A percentile compares a stretch with the other conserved stretches of the same genome.
These are phyloP conservation scores for Debaryomycetaceae sp. DNA, from an alignment of 1,139 yeast species.

Conservation along the genomic window DNA sequence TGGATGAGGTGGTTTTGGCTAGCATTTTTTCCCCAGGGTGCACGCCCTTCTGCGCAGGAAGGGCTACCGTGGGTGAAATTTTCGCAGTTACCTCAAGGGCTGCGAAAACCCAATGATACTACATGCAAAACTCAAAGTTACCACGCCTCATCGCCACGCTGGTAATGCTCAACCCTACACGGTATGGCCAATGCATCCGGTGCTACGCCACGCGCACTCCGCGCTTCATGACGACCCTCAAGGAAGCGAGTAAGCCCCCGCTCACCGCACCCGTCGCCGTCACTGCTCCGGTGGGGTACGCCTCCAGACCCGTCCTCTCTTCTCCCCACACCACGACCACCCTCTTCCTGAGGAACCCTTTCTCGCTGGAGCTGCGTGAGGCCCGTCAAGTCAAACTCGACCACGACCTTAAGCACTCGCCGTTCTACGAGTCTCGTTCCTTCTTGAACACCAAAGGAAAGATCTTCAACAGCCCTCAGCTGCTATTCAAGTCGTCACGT, in stretches of 20 bases:
- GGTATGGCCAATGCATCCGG: no score
- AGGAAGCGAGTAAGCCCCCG: constrained; percentile 10
- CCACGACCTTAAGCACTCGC: constrained; percentile 75
- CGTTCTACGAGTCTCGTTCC: constrained; percentile 72
- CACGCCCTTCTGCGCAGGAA: no score
- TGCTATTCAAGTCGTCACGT: constrained; percentile 65
- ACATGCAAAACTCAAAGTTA: no score
- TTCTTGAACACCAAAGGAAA: constrained; percentile 77
- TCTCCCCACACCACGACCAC: constrained; percentile 14
- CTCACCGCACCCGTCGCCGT: constrained; percentile 11
- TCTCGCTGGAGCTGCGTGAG: constrained; percentile 35
- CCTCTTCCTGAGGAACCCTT: constrained; percentile 18
- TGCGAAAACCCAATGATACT: no score
- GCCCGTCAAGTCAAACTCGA: constrained; percentile 47
- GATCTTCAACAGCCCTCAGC: constrained; percentile 68
- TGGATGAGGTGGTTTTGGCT: no score
- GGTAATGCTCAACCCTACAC: no score
- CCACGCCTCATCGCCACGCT: no score
- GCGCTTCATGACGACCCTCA: constrained; percentile 7
- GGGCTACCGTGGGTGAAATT: no score
- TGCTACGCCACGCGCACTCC: no score
- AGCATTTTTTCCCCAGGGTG: no score
- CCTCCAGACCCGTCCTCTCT: constrained; percentile 18
- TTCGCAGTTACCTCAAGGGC: no score
- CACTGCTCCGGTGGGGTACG: constrained; percentile 32